These are phyloP conservation scores for Fistulifera solaris DNA, from an alignment of 108 stramenopile genomes.

Conservation along the genomic window DNA sequence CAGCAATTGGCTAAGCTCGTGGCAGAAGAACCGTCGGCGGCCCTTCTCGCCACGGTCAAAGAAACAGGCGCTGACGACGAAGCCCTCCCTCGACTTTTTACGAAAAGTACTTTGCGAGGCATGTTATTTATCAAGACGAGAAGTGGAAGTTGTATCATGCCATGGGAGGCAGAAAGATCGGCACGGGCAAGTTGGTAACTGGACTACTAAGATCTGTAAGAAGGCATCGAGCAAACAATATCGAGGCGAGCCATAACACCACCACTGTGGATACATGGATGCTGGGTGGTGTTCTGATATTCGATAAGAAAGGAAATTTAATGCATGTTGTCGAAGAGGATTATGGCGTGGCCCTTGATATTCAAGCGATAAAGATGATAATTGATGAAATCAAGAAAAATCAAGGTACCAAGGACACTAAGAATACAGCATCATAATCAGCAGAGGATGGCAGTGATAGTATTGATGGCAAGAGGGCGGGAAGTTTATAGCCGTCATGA, in stretches of 20 bases:
- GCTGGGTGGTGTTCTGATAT: constrained; percentile 8
- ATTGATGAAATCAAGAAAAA: no score
- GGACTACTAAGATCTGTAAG: not conserved
- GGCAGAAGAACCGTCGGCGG: not conserved
- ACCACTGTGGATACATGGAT: constrained; percentile 5
- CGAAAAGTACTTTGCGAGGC: constrained; percentile 6
- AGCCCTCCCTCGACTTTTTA: constrained; percentile 7
- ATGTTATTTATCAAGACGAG: constrained; percentile 6
- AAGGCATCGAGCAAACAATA: not conserved
- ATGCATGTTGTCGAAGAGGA: not conserved
- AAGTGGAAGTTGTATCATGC: constrained; percentile 9
- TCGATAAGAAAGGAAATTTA: constrained; percentile 2
- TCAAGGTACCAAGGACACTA: no score
- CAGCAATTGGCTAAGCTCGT: constrained; percentile 1
- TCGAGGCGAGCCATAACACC: not conserved
- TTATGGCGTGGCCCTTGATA: constrained; percentile 1
- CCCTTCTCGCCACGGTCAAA: constrained; percentile 4
- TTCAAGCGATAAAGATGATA: no score
- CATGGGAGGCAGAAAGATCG: constrained; percentile 8
- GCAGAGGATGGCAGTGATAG: no score
- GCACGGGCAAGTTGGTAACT: not conserved
- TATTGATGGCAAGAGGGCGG: no score
- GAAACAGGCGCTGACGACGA: not conserved
- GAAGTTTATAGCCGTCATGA: no score
- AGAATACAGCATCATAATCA: no score